Conservation (phyloP, 2,329 filamentous ascomycete genomes). For the Botrytis fragariae region DNA sequence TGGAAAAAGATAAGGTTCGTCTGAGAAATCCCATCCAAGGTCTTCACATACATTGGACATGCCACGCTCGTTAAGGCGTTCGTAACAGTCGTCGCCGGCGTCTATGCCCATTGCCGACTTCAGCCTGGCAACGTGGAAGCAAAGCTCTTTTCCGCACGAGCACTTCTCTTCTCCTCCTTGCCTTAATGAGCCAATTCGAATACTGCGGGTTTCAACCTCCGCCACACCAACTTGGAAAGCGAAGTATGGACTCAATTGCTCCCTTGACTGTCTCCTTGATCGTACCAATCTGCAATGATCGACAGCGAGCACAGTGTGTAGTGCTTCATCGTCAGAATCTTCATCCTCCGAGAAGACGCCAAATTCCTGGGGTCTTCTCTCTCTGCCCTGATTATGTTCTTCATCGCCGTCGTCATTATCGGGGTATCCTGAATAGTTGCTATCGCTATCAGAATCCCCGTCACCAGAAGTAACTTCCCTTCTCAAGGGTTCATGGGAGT, state of each 20-base stretch:
- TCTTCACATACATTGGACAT: constrained; percentile 33
- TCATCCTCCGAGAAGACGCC: constrained; percentile 13
- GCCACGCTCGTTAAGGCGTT: constrained; percentile 29
- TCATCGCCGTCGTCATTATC: constrained; percentile 15
- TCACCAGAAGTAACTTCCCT: constrained; percentile 27
- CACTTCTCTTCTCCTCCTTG: constrained; percentile 25
- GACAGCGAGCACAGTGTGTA: constrained; percentile 33
- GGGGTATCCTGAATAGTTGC: neutral
- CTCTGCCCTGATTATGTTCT: constrained; percentile 6
- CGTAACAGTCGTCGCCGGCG: constrained; percentile 24
- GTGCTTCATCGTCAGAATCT: constrained; percentile 22
- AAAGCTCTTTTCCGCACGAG: constrained; percentile 27
- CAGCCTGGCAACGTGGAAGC: constrained; percentile 26
- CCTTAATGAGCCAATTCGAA: constrained; percentile 30
- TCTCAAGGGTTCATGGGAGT: constrained; percentile 22
- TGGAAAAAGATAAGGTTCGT: constrained; percentile 25
- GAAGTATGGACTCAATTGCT: constrained; percentile 23
- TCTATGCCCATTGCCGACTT: constrained; percentile 17
- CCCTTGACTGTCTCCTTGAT: neutral
- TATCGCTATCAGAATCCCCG: constrained; percentile 21
- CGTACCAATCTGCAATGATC: constrained; percentile 21
- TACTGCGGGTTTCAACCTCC: constrained; percentile 29
- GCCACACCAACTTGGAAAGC: constrained; percentile 36
- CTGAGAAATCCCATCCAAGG: constrained; percentile 33
- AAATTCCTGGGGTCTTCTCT: constrained; percentile 12